Percentiles rank a stretch among this genome's conserved stretches.
Conservation (phyloP, 78 protist species). For the Dictyostelium intermedium region DNA sequence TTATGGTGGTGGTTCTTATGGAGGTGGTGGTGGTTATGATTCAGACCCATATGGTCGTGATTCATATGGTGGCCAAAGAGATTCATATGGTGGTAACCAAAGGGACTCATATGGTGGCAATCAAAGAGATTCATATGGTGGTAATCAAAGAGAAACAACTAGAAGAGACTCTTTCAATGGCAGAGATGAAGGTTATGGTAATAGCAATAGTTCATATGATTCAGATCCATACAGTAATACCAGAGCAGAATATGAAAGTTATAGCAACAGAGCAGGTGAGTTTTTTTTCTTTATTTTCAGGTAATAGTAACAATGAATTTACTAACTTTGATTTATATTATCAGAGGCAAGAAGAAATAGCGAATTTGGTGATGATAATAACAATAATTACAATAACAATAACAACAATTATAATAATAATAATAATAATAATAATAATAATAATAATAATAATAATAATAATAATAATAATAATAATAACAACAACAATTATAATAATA, state of each 20-base stretch:
- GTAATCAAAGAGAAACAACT: not conserved
- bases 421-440: no score
- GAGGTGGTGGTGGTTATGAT: conserved; percentile 47
- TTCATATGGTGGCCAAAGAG: conserved; percentile 23
- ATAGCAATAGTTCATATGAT: not conserved
- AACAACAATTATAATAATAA: no score
- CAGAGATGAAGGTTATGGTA: conserved; percentile 13
- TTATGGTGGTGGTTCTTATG: not conserved
- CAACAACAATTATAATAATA: not conserved
- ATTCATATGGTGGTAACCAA: conserved; percentile 9
- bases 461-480: not conserved
- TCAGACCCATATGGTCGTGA: not conserved
- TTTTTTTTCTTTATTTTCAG: not conserved
- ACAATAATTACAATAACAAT: no score
- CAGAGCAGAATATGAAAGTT: not conserved
- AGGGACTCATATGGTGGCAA: conserved; percentile 6
- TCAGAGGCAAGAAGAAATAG: conserved; percentile 7
- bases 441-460: no score
- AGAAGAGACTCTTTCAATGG: not conserved
- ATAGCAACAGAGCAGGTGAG: conserved; percentile 2
- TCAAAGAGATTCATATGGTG: conserved; percentile 40
- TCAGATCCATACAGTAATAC: conserved; percentile 29
- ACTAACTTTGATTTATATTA: not conserved
- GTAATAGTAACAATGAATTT: no score
- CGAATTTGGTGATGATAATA: not conserved